Base-by-base conservation (phyloP, 2,329 filamentous ascomycete species). In the Nemania sp. region DNA sequence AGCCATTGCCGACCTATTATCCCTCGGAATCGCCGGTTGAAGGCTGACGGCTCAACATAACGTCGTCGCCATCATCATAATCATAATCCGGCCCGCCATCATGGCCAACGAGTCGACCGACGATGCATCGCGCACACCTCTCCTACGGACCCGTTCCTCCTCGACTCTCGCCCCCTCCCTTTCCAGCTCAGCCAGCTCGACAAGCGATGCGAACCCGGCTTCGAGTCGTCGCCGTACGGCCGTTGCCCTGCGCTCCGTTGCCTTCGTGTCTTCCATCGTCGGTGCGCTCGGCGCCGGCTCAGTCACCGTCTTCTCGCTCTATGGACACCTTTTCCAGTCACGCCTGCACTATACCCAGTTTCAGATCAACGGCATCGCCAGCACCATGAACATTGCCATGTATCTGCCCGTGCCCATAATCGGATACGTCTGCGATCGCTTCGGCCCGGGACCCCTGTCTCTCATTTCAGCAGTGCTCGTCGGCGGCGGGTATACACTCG, bases 241-340 rank as follows among this genome's bases (percentile, higher is more conserved):
- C 52, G 64, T 66, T 43, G 61, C 67, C 35, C 53, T 73, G 32
- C 81, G 80, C 59, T 65, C 75, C 66, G 57, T 83, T 47, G 81
- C 85, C 57, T 86, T 87, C 69, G 65, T 81, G 29, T 78, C 79
- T 20, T 81, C 86, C 29, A 80, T 87, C 32, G 64, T 86, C 15
- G 80, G 81, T 15, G 80, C 85, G 13, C 83, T 97, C 34, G 95
- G 91, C 74, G 94, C 92, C 32, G 95, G 94, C 63, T 96, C 91
- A 70, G 91, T 98, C 71, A 92, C 92, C 51, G 90, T 92, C 50
- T 99, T 95, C 79, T 97, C 92, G 37, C 86, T 99, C 34, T 99
- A 98, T 74, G 95, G 90, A 9, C 93, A 91, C 67, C 82, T 96
- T 49, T 92, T 99, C 78, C 91, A 97, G 75, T 89, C 89, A 57